phyloP scores from a whole-genome alignment of 1,284 basidiomycete species.

The Cryptococcus sp. region DNA sequence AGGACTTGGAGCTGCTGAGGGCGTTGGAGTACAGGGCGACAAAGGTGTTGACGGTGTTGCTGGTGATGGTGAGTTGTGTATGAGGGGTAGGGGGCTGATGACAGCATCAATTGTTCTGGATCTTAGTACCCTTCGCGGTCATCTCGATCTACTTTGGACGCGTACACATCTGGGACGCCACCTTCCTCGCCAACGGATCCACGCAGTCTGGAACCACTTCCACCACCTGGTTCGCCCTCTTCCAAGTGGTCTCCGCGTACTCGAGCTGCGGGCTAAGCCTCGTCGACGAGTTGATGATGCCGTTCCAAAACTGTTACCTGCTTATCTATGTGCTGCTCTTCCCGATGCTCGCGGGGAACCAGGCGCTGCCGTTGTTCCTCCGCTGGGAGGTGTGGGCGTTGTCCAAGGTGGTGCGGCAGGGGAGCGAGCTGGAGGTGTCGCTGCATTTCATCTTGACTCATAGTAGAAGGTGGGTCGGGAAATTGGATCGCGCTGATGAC shows the following conservation, averaged over 20 bases:
- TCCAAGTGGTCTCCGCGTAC: conserved; percentile 21
- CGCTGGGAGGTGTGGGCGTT: conserved; percentile 19
- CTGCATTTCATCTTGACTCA: conserved; percentile 23
- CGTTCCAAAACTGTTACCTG: conserved; percentile 24
- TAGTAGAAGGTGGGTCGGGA: conserved; percentile 15
- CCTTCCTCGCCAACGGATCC: conserved; percentile 13
- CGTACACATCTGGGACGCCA: conserved; percentile 15
- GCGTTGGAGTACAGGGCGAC: conserved; percentile 21
- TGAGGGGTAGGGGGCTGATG: background rate
- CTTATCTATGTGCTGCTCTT: conserved; percentile 22
- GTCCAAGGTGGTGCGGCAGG: conserved; percentile 14
- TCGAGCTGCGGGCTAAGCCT: conserved; percentile 21
- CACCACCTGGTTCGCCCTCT: conserved; percentile 21
- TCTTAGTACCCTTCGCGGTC: conserved; percentile 12
- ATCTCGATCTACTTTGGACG: conserved; percentile 19
- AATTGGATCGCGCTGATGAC: background rate
- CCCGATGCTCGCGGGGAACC: conserved; percentile 23
- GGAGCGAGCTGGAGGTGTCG: conserved; percentile 17
- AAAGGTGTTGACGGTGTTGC: conserved; percentile 11
- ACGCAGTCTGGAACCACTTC: conserved; percentile 10
- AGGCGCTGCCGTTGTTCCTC: conserved; percentile 19
- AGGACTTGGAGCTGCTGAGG: conserved; percentile 21
- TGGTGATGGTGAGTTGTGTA: conserved; percentile 11
- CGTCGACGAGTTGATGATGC: conserved; percentile 21
- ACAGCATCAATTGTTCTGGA: conserved; percentile 20